Base-by-base conservation (phyloP, 345 rosid species). In the Murraya paniculata region DNA sequence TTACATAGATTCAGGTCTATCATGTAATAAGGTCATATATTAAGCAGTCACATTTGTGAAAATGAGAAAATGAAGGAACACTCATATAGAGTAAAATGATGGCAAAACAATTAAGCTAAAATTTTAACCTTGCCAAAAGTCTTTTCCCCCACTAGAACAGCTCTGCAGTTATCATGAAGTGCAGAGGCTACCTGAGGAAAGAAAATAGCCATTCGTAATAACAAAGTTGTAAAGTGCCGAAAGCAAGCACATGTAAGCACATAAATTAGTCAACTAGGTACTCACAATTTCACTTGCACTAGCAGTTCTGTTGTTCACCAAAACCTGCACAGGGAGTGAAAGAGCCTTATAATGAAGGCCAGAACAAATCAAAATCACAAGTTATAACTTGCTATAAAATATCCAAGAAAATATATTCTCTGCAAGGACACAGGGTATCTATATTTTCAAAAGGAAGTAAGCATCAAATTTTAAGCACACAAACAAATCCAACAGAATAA, bases 281-380 rank as follows among this genome's bases (percentile, higher is more conserved):
- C 96, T 89, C 82, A 95, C 98, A 76, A 95, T 95, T 88, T 95
- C 99, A 87, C 99, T 95, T 8, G 98, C 97, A 80, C 97, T 92
- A 35, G 98, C 98, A 45, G 99, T 95, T 85, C 84, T 95, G 84
- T 84, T 87, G 84, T 95, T 95, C 75, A 93, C 98, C 89, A 95
- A 87, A 78, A 93, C 92, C 99, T 93, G 89, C 80, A 79, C 19
- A 2, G 28, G 58, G 59, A 81, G 35, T 45, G 18, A 61, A 39
- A 74, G 25, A 22, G 39, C 22, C 72, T 55, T 36, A 25, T 27
- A 65, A 4, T 45, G 31, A 58, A 19, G 18, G 38, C 3, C 57
- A 39, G 30, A 38, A 1, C 31, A 39, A 50, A 24, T 59, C 24
- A 58, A 61, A 57, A n/a, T 31, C 38, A 13, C 38, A 48, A 19